Base-by-base conservation (phyloP, 1,139 yeast genomes). In the Kodamaea suecica region DNA sequence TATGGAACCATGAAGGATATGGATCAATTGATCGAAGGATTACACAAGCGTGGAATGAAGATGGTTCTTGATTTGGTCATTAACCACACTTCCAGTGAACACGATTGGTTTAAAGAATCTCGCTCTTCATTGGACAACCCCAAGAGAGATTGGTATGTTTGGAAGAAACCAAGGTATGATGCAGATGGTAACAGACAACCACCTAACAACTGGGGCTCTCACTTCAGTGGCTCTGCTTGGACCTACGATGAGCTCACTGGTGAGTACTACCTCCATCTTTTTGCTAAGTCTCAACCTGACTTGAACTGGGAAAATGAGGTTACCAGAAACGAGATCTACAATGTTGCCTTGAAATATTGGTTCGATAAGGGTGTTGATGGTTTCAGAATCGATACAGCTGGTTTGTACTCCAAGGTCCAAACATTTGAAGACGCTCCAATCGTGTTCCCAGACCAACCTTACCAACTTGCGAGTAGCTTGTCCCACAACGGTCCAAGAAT, bases 101-200 rank as follows among this genome's bases (percentile, higher is more conserved):
- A 77, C 47, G 62, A 52, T 21, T 77, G 82, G 82, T 77, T 76
- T 55, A 61, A 72, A 51, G 80, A 76, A 49, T 70, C 79, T 3
- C 57, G 76, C 40, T 61, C 73, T 10, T 69, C 77, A 6, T 66
- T 61, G 48, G 58, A 61, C 32, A 75, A 69, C 50, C 72, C 80
- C 13, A 76, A 77, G 57, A 63, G 82, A 50, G 78, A 76, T 52
- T 77, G 82, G 82, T 77, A 75, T 55, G 64, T 74, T 46, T 76
- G 81, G 82, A 66, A 63, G 41, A 66, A 70, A 27, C 68, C 79
- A 15, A 61, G 53, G 39, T 67, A 61, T 48, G 78, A 70, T 43
- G 61, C 50, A 16, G 43, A 66, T 4, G 80, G 80, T 17, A 61
- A 63, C 30, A 65, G 78, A 53, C 63, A 58, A 15, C 78, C 80